Percentiles rank a stretch among this genome's conserved stretches.
Conservation (phyloP, 345 rosid genomes). For the Fremontodendron californicum region DNA sequence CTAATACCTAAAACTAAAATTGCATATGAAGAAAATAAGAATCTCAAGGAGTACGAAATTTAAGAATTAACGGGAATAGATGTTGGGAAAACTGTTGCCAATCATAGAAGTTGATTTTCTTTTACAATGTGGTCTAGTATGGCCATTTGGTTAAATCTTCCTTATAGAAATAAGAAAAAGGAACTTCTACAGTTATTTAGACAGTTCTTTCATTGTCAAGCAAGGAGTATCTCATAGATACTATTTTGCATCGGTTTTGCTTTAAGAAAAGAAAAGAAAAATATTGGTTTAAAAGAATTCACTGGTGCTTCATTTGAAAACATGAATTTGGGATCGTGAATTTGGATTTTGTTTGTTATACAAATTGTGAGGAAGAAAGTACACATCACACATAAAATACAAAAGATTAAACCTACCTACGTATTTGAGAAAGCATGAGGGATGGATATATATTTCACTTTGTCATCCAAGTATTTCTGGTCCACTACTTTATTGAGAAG, state of each 20-base stretch:
- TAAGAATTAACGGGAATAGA: background rate
- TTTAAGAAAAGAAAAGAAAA: background rate
- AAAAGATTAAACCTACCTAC: background rate
- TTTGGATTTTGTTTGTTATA: background rate
- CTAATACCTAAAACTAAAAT: background rate
- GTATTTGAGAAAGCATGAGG: background rate
- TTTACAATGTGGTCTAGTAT: background rate
- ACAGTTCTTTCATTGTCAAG: background rate
- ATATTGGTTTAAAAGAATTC: background rate
- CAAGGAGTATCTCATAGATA: background rate
- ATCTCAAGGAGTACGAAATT: background rate
- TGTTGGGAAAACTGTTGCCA: background rate
- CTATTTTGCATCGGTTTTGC: background rate
- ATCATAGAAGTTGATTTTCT: background rate
- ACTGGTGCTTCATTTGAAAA: background rate
- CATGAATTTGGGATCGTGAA: background rate
- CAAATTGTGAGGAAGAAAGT: background rate
- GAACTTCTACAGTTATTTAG: background rate
- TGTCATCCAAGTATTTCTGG: background rate
- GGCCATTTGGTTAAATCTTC: background rate
- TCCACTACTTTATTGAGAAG: background rate
- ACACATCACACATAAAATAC: background rate
- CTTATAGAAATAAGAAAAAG: background rate
- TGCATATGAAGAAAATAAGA: background rate
- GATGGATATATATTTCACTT: background rate